Conservation (phyloP, 139 green algal genomes). For the Tetradesmus lagerheimii region DNA sequence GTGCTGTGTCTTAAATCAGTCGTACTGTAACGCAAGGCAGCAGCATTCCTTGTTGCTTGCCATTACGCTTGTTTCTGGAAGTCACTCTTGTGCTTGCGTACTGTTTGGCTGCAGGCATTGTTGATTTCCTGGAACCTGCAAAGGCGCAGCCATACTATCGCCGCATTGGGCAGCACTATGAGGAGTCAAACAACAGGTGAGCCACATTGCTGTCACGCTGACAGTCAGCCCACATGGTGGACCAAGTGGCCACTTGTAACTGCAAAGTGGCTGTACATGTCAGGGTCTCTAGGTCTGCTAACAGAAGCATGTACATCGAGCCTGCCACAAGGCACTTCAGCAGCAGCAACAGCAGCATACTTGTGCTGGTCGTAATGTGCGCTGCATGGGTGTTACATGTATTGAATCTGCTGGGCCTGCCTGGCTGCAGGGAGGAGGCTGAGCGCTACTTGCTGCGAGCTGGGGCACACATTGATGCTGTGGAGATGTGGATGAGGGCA, state of each 20-base stretch:
- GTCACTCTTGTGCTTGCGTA: too few relatives aligned
- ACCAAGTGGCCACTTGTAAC: too few relatives aligned
- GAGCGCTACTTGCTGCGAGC: conserved; percentile 84
- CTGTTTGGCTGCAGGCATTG: conserved; percentile 55
- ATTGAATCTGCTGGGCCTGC: background rate
- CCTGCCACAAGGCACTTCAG: too few relatives aligned
- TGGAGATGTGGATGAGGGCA: conserved; percentile 83
- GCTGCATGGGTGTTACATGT: background rate
- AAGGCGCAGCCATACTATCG: conserved; percentile 75
- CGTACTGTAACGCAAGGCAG: background rate
- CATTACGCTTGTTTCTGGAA: background rate
- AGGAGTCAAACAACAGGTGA: conserved; percentile 45
- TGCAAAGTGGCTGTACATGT: too few relatives aligned
- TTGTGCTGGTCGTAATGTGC: too few relatives aligned
- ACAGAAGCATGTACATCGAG: too few relatives aligned
- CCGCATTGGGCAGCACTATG: conserved; percentile 73
- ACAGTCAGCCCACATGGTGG: too few relatives aligned
- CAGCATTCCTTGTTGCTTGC: background rate
- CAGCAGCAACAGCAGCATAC: too few relatives aligned
- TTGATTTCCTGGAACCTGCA: conserved; percentile 71
- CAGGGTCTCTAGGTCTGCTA: too few relatives aligned
- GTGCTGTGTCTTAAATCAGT: too few relatives aligned
- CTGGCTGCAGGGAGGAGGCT: conserved; percentile 63
- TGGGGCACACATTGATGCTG: conserved; percentile 64
- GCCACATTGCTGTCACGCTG: background rate